Evolutionary conservation across 176 grass and related monocot species (phyloP).

Genomic region (sorghum (Sorghum bicolor)): Sorghum_bicolor_NCBIv3 NC_012870.2:6748001-6748500

Average conservation of each 20-base stretch:
- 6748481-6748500: conserved; percentile 86
- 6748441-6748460: conserved; percentile 75
- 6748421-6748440: conserved; percentile 85
- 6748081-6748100: conserved; percentile 26
- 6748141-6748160: conserved; percentile 9
- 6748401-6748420: conserved; percentile 87
- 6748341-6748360: conserved; percentile 78
- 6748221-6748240: not conserved
- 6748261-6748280: not conserved
- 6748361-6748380: conserved; percentile 71
- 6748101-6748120: conserved; percentile 38
- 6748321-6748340: conserved; percentile 49
- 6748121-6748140: conserved; percentile 11
- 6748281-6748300: conserved; percentile 30
- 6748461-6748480: conserved; percentile 61
- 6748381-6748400: conserved; percentile 83
- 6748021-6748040: not conserved
- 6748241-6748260: conserved; percentile 5
- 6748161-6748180: not conserved
- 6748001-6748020: not conserved
- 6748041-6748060: conserved; percentile 27
- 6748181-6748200: conserved; percentile 1
- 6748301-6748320: conserved; percentile 42
- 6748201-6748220: not conserved
- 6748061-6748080: not conserved